A percentile compares a stretch with the other conserved stretches of the same genome.
Conservation (phyloP, 2,329 filamentous ascomycete species). For the Sarocladium strictum region DNA sequence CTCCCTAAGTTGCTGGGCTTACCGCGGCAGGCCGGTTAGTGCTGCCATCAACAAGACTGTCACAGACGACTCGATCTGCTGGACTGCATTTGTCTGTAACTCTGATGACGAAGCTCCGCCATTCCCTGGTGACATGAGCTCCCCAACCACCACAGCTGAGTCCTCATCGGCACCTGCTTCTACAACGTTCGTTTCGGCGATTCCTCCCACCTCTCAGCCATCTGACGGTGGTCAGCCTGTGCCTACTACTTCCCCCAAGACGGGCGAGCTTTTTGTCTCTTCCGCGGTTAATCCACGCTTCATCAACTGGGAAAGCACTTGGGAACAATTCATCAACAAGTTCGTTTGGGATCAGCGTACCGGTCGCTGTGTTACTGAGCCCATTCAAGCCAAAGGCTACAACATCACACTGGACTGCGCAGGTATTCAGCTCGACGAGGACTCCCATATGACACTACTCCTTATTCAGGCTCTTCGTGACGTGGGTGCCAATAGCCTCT, state of each 20-base stretch:
- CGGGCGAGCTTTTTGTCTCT: constrained; percentile 25
- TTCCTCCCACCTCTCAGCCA: constrained; percentile 17
- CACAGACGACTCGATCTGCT: constrained; percentile 30
- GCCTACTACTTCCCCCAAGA: constrained; percentile 23
- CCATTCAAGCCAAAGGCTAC: constrained; percentile 28
- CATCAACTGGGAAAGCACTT: constrained; percentile 33
- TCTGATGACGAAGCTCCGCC: constrained; percentile 25
- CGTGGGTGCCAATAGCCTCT: constrained; percentile 30
- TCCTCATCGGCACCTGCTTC: constrained; percentile 25
- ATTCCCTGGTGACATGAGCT: constrained; percentile 28
- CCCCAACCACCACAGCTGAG: constrained; percentile 27
- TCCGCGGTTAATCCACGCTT: constrained; percentile 30
- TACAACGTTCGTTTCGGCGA: constrained; percentile 25
- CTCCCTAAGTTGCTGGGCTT: constrained; percentile 35
- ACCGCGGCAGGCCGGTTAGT: constrained; percentile 33
- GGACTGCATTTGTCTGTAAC: constrained; percentile 37
- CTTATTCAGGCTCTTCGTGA: constrained; percentile 32
- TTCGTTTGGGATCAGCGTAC: constrained; percentile 33
- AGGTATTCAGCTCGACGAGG: constrained; percentile 30
- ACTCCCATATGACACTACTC: constrained; percentile 33
- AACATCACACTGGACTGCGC: constrained; percentile 31
- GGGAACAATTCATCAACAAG: constrained; percentile 32
- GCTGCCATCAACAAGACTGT: constrained; percentile 31
- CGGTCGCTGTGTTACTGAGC: constrained; percentile 26
- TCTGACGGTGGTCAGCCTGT: constrained; percentile 21